Conservation (phyloP, 148 eudicot species). For the Limonium bicolor region DNA sequence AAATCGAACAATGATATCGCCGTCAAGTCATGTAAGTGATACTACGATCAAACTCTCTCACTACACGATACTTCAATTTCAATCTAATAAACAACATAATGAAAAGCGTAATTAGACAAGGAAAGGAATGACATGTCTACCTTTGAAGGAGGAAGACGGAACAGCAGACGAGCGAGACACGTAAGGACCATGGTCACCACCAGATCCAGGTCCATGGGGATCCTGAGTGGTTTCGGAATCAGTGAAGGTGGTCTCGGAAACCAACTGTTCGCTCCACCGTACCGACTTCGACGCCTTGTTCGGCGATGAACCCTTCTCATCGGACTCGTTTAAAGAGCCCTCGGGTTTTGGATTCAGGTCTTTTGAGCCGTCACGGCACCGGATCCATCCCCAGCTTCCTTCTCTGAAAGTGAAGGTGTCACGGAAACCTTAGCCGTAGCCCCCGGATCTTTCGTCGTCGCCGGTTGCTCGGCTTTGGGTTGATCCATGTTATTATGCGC, state of each 20-base stretch:
- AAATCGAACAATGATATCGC: not conserved
- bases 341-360: not conserved
- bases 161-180: constrained; percentile 17
- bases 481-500: too few species aligned
- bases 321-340: not conserved
- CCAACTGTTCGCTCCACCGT: constrained; percentile 46
- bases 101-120: not conserved
- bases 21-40: too few species aligned
- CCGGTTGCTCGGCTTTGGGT: too few species aligned
- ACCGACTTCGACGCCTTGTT: constrained; percentile 31
- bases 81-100: not conserved
- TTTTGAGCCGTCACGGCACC: not conserved
- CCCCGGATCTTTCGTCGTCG: too few species aligned
- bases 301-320: not conserved
- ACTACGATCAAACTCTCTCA: too few species aligned
- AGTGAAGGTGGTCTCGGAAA: constrained; percentile 22
- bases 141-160: constrained; percentile 25
- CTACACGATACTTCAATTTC: too few species aligned
- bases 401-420: too few species aligned
- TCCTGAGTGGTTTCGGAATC: constrained; percentile 16
- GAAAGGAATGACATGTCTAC: constrained; percentile 11
- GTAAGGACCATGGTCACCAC: constrained; percentile 21
- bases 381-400: not conserved
- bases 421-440: too few species aligned
- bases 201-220: constrained; percentile 7